phyloP scores from a whole-genome alignment of 371 early-diverging fungal genomes.

The Choanephora cucurbitarum region DNA sequence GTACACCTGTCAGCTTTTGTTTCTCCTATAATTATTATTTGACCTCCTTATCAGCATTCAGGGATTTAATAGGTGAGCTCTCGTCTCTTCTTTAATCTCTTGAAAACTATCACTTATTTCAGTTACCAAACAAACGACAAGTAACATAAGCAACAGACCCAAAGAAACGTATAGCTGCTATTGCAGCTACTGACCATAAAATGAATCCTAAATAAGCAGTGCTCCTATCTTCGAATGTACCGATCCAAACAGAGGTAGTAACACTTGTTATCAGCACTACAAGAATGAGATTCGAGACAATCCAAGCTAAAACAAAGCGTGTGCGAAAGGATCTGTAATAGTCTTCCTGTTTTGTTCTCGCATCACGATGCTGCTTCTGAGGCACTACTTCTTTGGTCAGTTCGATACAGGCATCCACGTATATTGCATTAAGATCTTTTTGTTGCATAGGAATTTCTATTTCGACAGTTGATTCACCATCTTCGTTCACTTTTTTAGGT shows the following conservation, averaged over 20 bases:
- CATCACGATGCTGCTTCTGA: conserved; percentile 67
- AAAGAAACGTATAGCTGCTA: conserved; percentile 78
- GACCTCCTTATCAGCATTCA: too few relatives aligned
- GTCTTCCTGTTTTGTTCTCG: conserved; percentile 85
- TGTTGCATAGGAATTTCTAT: conserved; percentile 76
- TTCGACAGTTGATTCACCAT: conserved; percentile 43
- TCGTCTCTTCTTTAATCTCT: too few relatives aligned
- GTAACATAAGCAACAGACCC: conserved; percentile 78
- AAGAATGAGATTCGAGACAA: conserved; percentile 78
- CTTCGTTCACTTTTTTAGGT: conserved; percentile 34
- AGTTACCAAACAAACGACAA: conserved; percentile 7
- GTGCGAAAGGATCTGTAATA: conserved; percentile 91
- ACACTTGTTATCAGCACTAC: conserved; percentile 38
- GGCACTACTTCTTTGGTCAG: conserved; percentile 51
- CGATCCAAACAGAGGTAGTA: conserved; percentile 47
- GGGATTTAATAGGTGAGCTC: too few relatives aligned
- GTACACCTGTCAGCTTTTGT: too few relatives aligned
- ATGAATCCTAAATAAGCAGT: conserved; percentile 75
- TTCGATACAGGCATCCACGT: conserved; percentile 66
- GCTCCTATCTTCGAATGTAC: conserved; percentile 27
- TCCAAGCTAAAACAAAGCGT: conserved; percentile 80
- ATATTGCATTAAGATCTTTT: conserved; percentile 76
- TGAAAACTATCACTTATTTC: too few relatives aligned
- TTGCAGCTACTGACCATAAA: conserved; percentile 87
- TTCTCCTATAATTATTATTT: too few relatives aligned